phyloP scores from a whole-genome alignment of 2,329 filamentous ascomycete genomes.

The Apiospora saccharicola region DNA sequence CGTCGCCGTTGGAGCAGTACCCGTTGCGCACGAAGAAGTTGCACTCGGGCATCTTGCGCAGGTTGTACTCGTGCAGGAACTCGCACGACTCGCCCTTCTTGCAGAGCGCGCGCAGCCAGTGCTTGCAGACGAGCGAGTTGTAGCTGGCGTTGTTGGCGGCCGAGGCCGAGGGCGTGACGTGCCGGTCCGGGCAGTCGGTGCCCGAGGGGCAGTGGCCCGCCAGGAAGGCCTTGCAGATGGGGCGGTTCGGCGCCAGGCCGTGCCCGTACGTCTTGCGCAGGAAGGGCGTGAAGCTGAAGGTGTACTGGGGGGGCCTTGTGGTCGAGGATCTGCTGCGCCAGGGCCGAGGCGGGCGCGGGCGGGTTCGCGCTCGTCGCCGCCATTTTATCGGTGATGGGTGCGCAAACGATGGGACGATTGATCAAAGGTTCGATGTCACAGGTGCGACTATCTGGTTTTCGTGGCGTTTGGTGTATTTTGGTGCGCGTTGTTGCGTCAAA shows the following conservation, averaged over 20 bases:
- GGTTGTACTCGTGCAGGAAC: constrained; percentile 98
- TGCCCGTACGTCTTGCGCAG: constrained; percentile 84
- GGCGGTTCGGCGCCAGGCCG: constrained; percentile 78
- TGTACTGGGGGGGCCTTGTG: constrained; percentile 65
- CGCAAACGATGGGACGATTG: neutral
- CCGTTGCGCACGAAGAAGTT: constrained; percentile 94
- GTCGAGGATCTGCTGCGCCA: constrained; percentile 60
- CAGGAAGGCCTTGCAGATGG: constrained; percentile 85
- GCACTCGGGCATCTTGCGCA: constrained; percentile 98
- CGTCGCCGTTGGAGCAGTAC: constrained; percentile 95
- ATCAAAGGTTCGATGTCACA: rapidly evolving
- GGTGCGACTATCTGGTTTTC: neutral
- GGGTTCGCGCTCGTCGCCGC: constrained; percentile 31
- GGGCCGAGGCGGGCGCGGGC: constrained; percentile 41
- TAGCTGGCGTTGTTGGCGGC: constrained; percentile 58
- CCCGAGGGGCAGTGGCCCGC: constrained; percentile 88
- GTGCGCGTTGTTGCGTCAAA: too few relatives aligned
- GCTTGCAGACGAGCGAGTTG: constrained; percentile 94
- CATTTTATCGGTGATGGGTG: neutral
- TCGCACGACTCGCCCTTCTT: constrained; percentile 98
- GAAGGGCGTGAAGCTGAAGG: constrained; percentile 87
- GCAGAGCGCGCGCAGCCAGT: constrained; percentile 96
- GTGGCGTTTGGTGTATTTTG: neutral
- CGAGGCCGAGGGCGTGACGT: constrained; percentile 58
- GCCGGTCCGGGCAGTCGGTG: constrained; percentile 84